Conservation (phyloP, 225 moss, liverwort and hornwort genomes). For the Pleurozium schreberi region DNA sequence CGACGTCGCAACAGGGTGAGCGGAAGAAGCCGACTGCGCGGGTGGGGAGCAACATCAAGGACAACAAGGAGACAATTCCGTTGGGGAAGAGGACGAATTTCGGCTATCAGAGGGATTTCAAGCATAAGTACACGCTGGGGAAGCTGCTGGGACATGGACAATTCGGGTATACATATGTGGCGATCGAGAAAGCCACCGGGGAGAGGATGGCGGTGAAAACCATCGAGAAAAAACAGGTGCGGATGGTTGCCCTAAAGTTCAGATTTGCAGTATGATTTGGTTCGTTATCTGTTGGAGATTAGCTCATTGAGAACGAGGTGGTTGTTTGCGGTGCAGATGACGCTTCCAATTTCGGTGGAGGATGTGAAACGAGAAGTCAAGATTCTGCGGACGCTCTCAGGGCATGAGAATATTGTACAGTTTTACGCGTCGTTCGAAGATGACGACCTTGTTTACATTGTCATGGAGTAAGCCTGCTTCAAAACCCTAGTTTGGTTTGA, state of each 20-base stretch:
- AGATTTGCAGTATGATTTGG: too few species aligned
- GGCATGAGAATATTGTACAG: slow-evolving; percentile 93
- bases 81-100: slow-evolving; percentile 81
- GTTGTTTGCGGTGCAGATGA: slow-evolving; percentile 37
- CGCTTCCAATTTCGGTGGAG: slow-evolving; percentile 82
- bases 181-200: slow-evolving; percentile 44
- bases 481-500: neutral
- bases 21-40: slow-evolving; percentile 29
- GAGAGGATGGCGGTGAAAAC: slow-evolving; percentile 77
- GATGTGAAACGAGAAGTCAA: slow-evolving; percentile 90
- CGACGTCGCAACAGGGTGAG: neutral
- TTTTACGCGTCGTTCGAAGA: slow-evolving; percentile 87
- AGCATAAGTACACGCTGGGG: slow-evolving; percentile 64
- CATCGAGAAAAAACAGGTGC: slow-evolving; percentile 90
- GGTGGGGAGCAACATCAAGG: slow-evolving; percentile 41
- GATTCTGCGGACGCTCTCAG: slow-evolving; percentile 69
- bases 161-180: slow-evolving; percentile 80
- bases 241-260: neutral
- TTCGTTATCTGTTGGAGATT: neutral
- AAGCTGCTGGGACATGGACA: slow-evolving; percentile 90
- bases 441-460: slow-evolving; percentile 89
- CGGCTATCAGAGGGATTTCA: slow-evolving; percentile 70
- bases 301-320: neutral
- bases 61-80: slow-evolving; percentile 51
- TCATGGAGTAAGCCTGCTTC: slow-evolving; percentile 61